phyloP scores from a whole-genome alignment of 2,329 filamentous ascomycete species.

The Meredithiella fracta region DNA sequence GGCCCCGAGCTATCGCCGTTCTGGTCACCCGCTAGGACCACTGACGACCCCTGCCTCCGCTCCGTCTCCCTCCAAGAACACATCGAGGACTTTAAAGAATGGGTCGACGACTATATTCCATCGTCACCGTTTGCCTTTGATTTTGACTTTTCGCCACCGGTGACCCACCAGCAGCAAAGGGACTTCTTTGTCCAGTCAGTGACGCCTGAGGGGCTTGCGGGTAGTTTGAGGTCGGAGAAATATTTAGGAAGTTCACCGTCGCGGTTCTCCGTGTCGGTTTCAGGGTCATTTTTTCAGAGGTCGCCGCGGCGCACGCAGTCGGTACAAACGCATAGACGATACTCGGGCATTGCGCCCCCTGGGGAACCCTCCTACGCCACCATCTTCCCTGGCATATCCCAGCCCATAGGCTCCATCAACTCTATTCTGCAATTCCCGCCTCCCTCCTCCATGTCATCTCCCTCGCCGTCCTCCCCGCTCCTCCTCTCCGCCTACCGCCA shows the following conservation, averaged over 20 bases:
- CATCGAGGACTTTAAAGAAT: slow-evolving; percentile 14
- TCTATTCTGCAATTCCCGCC: neutral
- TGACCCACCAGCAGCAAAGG: neutral
- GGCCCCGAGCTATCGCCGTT: no score
- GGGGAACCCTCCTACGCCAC: neutral
- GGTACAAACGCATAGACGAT: neutral
- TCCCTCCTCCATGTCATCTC: neutral
- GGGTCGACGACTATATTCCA: slow-evolving; percentile 14
- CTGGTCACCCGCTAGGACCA: no score
- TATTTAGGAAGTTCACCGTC: neutral
- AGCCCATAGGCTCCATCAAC: neutral
- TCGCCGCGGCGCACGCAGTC: no score
- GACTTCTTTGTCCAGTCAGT: no score
- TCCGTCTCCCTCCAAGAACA: slow-evolving; percentile 12
- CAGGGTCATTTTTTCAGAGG: neutral
- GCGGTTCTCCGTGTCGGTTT: neutral
- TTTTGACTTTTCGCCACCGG: neutral
- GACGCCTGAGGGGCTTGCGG: no score
- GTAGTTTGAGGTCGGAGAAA: no score
- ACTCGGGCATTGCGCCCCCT: neutral
- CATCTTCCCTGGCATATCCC: neutral
- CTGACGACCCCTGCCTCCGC: neutral
- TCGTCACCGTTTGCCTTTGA: neutral
- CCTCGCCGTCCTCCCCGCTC: neutral
- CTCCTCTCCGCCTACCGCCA: no score